phyloP scores from a whole-genome alignment of 2,329 filamentous ascomycete species.

The Trichoderma brevicompactum region DNA sequence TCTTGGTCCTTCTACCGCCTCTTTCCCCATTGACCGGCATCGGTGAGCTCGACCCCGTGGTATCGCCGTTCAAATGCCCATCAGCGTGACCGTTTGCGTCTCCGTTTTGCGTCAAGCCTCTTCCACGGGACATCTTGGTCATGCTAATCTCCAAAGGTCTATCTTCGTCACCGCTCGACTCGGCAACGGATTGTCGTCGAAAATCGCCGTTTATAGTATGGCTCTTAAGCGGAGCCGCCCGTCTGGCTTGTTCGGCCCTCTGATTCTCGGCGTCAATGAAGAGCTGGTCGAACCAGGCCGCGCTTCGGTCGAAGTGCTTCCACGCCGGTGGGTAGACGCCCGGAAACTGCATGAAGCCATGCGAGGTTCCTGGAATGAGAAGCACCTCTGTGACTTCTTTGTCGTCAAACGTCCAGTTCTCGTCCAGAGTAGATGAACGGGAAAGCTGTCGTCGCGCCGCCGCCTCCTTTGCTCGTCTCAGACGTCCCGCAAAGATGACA shows the following conservation, averaged over 20 bases:
- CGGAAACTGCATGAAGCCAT: conserved; percentile 93
- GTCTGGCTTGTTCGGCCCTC: conserved; percentile 37
- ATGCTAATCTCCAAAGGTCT: conserved; percentile 79
- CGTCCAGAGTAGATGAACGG: conserved; percentile 21
- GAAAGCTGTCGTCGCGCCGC: conserved; percentile 36
- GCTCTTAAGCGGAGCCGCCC: conserved; percentile 25
- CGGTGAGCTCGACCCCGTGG: conserved; percentile 21
- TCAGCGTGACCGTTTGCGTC: conserved; percentile 30
- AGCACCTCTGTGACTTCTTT: conserved; percentile 67
- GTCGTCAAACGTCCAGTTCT: conserved; percentile 42
- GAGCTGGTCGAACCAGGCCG: conserved; percentile 79
- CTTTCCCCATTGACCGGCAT: conserved; percentile 22
- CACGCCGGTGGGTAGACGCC: conserved; percentile 86
- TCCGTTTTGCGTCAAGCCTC: conserved; percentile 38
- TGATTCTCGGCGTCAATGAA: conserved; percentile 60
- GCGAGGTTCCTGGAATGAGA: conserved; percentile 84
- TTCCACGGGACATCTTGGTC: conserved; percentile 50
- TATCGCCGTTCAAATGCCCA: conserved; percentile 4
- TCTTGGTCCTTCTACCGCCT: conserved; percentile 36
- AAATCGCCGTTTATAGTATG: conserved; percentile 30
- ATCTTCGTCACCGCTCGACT: conserved; percentile 79
- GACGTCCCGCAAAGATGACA: conserved; percentile 87
- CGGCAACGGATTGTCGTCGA: conserved; percentile 47
- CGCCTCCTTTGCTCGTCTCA: conserved; percentile 77
- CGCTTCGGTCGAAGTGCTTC: conserved; percentile 81